Conservation (phyloP, 352 stramenopile species). For the Phytophthora foliorum region DNA sequence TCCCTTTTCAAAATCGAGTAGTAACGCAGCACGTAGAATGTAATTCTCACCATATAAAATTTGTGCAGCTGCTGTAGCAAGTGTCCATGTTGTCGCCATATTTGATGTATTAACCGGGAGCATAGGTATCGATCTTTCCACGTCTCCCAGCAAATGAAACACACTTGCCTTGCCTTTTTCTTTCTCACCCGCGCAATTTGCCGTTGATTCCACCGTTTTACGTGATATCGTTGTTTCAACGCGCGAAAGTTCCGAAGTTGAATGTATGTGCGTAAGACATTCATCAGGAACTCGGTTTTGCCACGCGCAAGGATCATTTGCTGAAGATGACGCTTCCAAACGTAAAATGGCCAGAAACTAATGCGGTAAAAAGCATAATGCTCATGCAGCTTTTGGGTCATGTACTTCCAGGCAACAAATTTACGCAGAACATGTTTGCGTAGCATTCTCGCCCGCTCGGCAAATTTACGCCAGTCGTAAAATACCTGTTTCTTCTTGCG, state of each 20-base stretch:
- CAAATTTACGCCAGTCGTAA: slow-evolving; percentile 57
- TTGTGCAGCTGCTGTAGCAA: slow-evolving; percentile 67
- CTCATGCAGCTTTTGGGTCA: slow-evolving; percentile 55
- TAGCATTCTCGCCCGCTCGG: slow-evolving; percentile 46
- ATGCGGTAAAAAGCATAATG: slow-evolving; percentile 67
- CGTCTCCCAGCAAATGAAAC: slow-evolving; percentile 38
- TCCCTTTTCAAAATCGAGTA: slow-evolving; percentile 67
- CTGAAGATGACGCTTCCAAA: slow-evolving; percentile 82
- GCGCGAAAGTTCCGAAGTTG: slow-evolving; percentile 68
- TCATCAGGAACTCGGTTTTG: slow-evolving; percentile 66
- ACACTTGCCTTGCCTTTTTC: slow-evolving; percentile 31
- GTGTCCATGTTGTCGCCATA: slow-evolving; percentile 62
- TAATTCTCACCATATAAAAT: slow-evolving; percentile 64
- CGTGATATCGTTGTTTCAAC: slow-evolving; percentile 43
- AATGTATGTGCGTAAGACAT: slow-evolving; percentile 66
- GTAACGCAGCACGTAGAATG: slow-evolving; percentile 69
- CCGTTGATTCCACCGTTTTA: slow-evolving; percentile 40
- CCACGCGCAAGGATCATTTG: slow-evolving; percentile 70
- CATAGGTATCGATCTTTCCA: slow-evolving; percentile 45
- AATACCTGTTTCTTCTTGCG: slow-evolving; percentile 67
- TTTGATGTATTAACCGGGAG: slow-evolving; percentile 39
- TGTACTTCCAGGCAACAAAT: slow-evolving; percentile 74
- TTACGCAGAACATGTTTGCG: slow-evolving; percentile 59
- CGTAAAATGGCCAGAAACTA: slow-evolving; percentile 85
- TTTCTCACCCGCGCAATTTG: slow-evolving; percentile 40